These are phyloP conservation scores for Suillus lakei DNA, from an alignment of 768 basidiomycete genomes.

Conservation along the genomic window DNA sequence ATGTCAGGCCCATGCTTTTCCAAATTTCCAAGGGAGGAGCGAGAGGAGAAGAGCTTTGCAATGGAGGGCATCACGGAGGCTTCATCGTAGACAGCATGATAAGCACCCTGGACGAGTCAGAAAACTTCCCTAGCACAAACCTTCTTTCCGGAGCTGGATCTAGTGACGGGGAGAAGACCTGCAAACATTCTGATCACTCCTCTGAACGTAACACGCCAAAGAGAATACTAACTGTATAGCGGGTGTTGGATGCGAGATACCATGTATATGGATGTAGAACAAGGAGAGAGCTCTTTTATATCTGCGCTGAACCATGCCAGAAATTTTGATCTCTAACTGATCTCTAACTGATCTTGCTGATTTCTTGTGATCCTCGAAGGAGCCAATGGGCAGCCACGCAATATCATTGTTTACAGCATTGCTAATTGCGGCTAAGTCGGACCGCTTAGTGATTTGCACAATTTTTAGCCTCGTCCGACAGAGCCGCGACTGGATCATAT, in stretches of 20 bases:
- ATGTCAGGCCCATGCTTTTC: conserved; percentile 1
- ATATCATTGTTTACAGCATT: too few species aligned
- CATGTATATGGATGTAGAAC: neutral
- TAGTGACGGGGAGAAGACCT: neutral
- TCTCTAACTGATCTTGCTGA: neutral
- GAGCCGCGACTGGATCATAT: too few species aligned
- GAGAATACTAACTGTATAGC: neutral
- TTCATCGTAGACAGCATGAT: neutral
- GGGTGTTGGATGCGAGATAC: neutral
- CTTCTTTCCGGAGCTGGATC: neutral
- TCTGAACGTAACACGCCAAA: neutral
- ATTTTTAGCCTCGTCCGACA: too few species aligned
- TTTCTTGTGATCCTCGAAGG: neutral
- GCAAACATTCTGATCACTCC: neutral
- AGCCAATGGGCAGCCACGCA: neutral
- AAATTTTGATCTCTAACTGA: neutral
- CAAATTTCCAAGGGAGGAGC: neutral
- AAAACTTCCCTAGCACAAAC: neutral
- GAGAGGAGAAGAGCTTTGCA: neutral
- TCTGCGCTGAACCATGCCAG: neutral
- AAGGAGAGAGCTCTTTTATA: neutral
- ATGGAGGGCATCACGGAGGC: conserved; percentile 2
- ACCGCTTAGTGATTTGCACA: too few species aligned
- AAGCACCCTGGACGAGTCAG: neutral
- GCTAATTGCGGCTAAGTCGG: too few species aligned